phyloP scores from a whole-genome alignment of 805 yeast species.

The Starmerella geochares region DNA sequence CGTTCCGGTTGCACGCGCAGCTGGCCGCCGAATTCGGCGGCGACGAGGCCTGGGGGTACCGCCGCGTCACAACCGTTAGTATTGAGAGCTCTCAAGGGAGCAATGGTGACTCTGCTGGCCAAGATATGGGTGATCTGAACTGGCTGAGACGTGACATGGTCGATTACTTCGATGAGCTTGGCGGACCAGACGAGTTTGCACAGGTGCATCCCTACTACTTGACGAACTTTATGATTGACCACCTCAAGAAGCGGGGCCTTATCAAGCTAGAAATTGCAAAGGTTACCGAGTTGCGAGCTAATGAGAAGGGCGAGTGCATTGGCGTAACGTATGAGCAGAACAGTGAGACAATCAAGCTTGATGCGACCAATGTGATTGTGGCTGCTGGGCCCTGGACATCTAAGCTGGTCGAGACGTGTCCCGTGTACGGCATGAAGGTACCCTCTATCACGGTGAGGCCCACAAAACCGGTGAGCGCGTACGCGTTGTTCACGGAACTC shows the following conservation, averaged over 20 bases:
- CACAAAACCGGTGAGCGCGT: conserved; percentile 71
- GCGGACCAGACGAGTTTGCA: conserved; percentile 81
- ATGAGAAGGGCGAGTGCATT: conserved; percentile 56
- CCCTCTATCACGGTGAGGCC: conserved; percentile 91
- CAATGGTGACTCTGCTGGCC: conserved; percentile 1
- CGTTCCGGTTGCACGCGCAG: conserved; percentile 76
- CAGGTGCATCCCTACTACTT: conserved; percentile 94
- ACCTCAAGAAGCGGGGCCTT: conserved; percentile 71
- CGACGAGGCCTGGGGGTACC: conserved; percentile 83
- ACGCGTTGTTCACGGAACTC: conserved; percentile 87
- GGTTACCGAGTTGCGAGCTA: conserved; percentile 55
- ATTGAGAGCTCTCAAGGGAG: conserved; percentile 39
- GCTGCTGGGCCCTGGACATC: conserved; percentile 97
- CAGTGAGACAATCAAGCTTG: conserved; percentile 29
- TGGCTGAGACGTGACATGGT: conserved; percentile 67
- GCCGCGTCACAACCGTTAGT: conserved; percentile 75
- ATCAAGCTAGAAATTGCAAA: conserved; percentile 81
- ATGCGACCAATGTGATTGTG: conserved; percentile 69
- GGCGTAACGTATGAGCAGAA: conserved; percentile 56
- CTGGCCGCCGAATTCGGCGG: conserved; percentile 72
- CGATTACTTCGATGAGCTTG: conserved; percentile 65
- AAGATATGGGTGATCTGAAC: conserved; percentile 5
- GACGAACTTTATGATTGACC: conserved; percentile 69
- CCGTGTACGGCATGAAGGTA: conserved; percentile 86
- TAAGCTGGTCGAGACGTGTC: conserved; percentile 79